phyloP scores from a whole-genome alignment of 2,329 filamentous ascomycete species.

The Podosphaera xanthii region DNA sequence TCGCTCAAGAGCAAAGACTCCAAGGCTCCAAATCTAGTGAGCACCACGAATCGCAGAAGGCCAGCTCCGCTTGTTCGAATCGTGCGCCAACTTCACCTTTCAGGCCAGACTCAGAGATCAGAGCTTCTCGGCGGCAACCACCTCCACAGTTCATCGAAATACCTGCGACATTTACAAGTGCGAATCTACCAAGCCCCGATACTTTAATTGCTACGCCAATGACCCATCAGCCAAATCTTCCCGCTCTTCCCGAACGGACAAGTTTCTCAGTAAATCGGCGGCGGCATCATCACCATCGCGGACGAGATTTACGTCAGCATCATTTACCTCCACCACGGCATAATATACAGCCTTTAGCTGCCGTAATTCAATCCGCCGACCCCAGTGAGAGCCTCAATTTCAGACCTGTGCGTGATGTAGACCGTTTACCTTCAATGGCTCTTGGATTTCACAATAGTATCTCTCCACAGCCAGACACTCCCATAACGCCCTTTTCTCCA shows the following conservation, averaged over 20 bases:
- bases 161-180: constrained; percentile 28
- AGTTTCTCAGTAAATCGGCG: constrained; percentile 32
- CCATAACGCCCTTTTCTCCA: constrained; percentile 59
- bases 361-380: constrained; percentile 44
- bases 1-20: constrained; percentile 21
- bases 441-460: constrained; percentile 44
- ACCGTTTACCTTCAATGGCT: constrained; percentile 66
- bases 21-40: constrained; percentile 13
- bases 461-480: constrained; percentile 76
- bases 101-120: constrained; percentile 33
- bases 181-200: constrained; percentile 24
- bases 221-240: constrained; percentile 36
- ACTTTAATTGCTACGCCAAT: constrained; percentile 38
- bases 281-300: constrained; percentile 29
- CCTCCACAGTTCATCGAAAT: constrained; percentile 72
- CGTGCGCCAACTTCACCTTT: constrained; percentile 18
- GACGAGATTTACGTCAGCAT: constrained; percentile 26
- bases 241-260: constrained; percentile 49
- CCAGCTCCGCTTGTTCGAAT: constrained; percentile 24
- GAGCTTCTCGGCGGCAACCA: constrained; percentile 49
- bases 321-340: constrained; percentile 27
- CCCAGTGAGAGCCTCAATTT: constrained; percentile 47
- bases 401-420: constrained; percentile 57
- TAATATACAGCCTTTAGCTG: constrained; percentile 41
- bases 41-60: constrained; percentile 14